Percentiles rank a stretch among this genome's conserved stretches.
Conservation (phyloP, 768 basidiomycete species). For the Lactifluus echinatus region DNA sequence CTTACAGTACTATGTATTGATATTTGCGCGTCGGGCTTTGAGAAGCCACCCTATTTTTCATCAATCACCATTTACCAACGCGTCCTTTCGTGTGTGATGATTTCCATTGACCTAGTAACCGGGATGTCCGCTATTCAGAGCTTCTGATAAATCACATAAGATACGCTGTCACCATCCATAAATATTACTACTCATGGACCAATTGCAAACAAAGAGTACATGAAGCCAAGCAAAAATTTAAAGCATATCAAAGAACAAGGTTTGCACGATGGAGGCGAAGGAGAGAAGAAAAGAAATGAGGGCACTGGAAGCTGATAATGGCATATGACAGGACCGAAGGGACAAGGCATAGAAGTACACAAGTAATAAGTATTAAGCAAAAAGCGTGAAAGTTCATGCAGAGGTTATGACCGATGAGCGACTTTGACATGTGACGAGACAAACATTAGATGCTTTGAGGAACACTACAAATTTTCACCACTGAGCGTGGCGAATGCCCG, state of each 20-base stretch:
- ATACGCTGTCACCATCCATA: background rate
- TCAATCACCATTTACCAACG: background rate
- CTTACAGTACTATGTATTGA: background rate
- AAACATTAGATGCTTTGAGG: background rate
- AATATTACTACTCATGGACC: background rate
- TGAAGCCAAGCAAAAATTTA: constrained; percentile 4
- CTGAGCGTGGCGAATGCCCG: constrained; percentile 16
- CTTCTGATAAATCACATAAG: background rate
- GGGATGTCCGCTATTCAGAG: background rate
- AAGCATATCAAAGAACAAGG: constrained; percentile 8
- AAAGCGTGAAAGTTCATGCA: constrained; percentile 8
- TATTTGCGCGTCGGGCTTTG: background rate
- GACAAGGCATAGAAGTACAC: constrained; percentile 8
- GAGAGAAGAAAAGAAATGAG: background rate
- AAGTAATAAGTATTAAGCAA: constrained; percentile 10
- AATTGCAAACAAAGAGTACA: background rate
- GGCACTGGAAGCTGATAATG: background rate
- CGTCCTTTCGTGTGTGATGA: background rate
- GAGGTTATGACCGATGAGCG: constrained; percentile 4
- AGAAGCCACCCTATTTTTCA: background rate
- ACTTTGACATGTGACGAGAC: background rate
- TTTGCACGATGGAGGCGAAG: background rate
- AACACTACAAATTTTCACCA: constrained; percentile 5
- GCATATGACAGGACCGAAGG: constrained; percentile 7
- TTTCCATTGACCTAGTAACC: background rate